Conservation (phyloP, 345 rosid genomes). For the Arabidopsis thaliana region TAIR10.1 NC_003070.9:5232501-5233000, state of each 20-base stretch:
- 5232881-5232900: slow-evolving; percentile 89
- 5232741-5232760: slow-evolving; percentile 74
- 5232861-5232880: slow-evolving; percentile 91
- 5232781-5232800: slow-evolving; percentile 86
- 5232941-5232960: slow-evolving; percentile 85
- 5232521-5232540: background rate
- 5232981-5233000: slow-evolving; percentile 90
- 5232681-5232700: slow-evolving; percentile 71
- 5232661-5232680: slow-evolving; percentile 80
- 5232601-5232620: slow-evolving; percentile 72
- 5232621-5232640: slow-evolving; percentile 78
- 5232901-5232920: slow-evolving; percentile 94
- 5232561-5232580: slow-evolving; percentile 65
- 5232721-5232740: slow-evolving; percentile 69
- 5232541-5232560: background rate
- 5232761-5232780: slow-evolving; percentile 90
- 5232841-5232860: slow-evolving; percentile 88
- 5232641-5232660: slow-evolving; percentile 94
- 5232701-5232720: slow-evolving; percentile 76
- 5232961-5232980: slow-evolving; percentile 86
- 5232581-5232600: slow-evolving; percentile 64
- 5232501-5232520: background rate
- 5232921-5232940: slow-evolving; percentile 89
- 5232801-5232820: slow-evolving; percentile 83
- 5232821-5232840: slow-evolving; percentile 86